phyloP scores from a whole-genome alignment of 352 stramenopile genomes.

The Pythium aristosporum region DNA sequence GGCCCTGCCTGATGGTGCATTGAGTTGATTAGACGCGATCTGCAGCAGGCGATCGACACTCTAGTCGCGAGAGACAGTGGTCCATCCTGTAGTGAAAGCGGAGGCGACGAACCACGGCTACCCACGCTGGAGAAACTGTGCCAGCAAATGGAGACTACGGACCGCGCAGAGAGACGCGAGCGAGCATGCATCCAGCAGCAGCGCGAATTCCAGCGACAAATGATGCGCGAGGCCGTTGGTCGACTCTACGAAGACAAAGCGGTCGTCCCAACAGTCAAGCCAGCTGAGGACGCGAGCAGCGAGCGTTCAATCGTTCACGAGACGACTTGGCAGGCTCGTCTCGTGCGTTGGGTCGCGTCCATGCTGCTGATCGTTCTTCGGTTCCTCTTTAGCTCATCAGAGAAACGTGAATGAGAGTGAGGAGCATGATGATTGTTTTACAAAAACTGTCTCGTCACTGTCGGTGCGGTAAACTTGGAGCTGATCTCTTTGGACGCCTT shows the following conservation, averaged over 20 bases:
- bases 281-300: slow-evolving; percentile 3
- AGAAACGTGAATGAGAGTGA: slow-evolving; percentile 15
- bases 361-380: slow-evolving; percentile 13
- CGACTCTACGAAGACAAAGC: slow-evolving; percentile 74
- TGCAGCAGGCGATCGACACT: slow-evolving; percentile 35
- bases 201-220: slow-evolving; percentile 61
- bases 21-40: slow-evolving; percentile 32
- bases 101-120: neutral
- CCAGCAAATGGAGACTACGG: slow-evolving; percentile 51
- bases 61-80: neutral
- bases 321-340: neutral
- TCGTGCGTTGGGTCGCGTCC: slow-evolving; percentile 18
- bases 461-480: slow-evolving; percentile 84
- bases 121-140: slow-evolving; percentile 31
- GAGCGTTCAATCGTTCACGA: neutral
- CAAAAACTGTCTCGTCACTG: slow-evolving; percentile 81
- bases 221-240: slow-evolving; percentile 74
- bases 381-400: slow-evolving; percentile 13
- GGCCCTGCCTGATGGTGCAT: neutral
- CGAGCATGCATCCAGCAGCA: slow-evolving; percentile 33
- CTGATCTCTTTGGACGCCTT: slow-evolving; percentile 75
- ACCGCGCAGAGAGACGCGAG: slow-evolving; percentile 45
- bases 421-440: slow-evolving; percentile 24
- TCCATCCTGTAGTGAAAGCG: neutral
- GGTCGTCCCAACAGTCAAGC: neutral